These are phyloP conservation scores for Corylus americana DNA, from an alignment of 306 rosid species.

Conservation along the genomic window DNA sequence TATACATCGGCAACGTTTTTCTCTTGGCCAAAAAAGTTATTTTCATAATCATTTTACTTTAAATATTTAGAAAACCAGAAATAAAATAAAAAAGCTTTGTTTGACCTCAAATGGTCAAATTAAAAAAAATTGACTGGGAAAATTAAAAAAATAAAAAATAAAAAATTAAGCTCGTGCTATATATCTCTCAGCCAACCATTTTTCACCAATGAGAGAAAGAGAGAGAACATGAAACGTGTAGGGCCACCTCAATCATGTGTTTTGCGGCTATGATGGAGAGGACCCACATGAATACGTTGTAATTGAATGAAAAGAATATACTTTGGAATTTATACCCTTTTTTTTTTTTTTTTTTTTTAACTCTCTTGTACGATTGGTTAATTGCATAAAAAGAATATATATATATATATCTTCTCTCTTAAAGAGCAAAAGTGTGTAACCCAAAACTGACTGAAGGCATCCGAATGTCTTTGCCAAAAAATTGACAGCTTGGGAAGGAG, in stretches of 20 bases:
- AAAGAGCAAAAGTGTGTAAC: too few species aligned
- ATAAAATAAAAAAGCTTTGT: too few species aligned
- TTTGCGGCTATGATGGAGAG: conserved; percentile 14
- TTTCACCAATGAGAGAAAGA: too few species aligned
- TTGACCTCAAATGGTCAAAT: too few species aligned
- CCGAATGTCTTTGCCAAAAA: too few species aligned
- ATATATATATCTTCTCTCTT: too few species aligned
- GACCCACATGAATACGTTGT: conserved; percentile 17
- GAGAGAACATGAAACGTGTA: not conserved
- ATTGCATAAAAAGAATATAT: not conserved
- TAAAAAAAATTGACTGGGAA: too few species aligned
- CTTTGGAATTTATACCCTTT: conserved; percentile 26
- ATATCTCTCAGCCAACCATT: not conserved
- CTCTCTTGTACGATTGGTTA: not conserved
- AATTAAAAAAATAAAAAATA: too few species aligned
- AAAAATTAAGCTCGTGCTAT: not conserved
- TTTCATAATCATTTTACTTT: too few species aligned
- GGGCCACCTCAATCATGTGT: conserved; percentile 35
- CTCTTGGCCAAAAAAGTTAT: not conserved
- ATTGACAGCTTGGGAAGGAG: too few species aligned
- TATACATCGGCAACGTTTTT: not conserved
- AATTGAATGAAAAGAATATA: conserved; percentile 30
- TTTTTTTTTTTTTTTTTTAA: not conserved
- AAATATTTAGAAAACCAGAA: too few species aligned
- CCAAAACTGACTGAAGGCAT: too few species aligned